Evolutionary conservation across 139 green algal species (phyloP).

Genomic region (Yamagishiella unicocca): DNA sequence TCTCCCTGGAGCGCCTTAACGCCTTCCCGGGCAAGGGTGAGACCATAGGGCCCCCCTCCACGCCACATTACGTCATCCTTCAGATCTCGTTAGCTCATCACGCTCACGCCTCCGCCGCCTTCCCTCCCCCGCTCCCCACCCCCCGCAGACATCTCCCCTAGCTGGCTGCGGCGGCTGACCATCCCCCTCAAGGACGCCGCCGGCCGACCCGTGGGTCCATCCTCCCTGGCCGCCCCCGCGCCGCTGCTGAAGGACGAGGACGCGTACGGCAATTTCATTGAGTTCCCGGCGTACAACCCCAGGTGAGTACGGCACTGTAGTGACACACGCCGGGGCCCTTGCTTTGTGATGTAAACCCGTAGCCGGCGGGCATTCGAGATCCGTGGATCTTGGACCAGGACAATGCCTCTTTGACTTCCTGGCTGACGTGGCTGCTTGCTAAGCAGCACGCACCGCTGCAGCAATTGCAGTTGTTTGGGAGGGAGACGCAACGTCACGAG

Average conservation of each 20-base stretch:
- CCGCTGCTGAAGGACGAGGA: constrained; percentile 37
- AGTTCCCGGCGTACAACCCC: constrained; percentile 67
- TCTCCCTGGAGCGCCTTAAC: constrained; percentile 52
- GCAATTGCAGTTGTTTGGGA: no score
- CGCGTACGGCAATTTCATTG: constrained; percentile 57
- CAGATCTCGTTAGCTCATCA: no score
- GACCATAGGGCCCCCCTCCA: not conserved
- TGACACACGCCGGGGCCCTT: no score
- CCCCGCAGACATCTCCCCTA: constrained; percentile 47
- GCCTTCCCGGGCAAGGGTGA: constrained; percentile 40
- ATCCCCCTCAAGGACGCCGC: constrained; percentile 49
- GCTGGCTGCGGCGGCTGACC: constrained; percentile 46
- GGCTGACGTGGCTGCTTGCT: no score
- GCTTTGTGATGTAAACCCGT: no score
- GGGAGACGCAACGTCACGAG: no score
- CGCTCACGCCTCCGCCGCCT: no score
- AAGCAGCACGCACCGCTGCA: no score
- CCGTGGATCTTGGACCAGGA: no score
- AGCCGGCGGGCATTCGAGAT: no score
- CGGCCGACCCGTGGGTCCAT: constrained; percentile 22
- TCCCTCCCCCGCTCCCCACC: not conserved
- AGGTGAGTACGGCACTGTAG: not conserved
- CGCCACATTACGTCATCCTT: no score
- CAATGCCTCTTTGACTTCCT: no score
- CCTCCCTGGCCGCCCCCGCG: constrained; percentile 14